Conservation (phyloP, 176 grass and related monocot species). For the Saccharum spontaneum region DNA sequence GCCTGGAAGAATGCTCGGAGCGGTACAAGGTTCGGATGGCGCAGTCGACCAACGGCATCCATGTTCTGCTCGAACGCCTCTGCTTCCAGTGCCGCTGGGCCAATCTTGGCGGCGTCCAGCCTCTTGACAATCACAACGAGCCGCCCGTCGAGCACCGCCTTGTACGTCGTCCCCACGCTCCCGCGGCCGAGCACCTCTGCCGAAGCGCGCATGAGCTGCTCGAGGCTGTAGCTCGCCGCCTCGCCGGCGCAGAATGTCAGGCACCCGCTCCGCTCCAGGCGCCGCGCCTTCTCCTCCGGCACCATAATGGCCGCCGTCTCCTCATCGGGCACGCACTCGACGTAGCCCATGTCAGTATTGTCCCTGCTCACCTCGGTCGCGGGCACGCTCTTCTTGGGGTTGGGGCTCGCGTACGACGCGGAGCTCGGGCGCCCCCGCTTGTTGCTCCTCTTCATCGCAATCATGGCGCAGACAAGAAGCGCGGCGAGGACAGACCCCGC, state of each 20-base stretch:
- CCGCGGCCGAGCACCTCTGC: constrained; percentile 92
- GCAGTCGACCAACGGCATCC: constrained; percentile 79
- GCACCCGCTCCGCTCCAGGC: constrained; percentile 80
- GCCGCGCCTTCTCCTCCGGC: constrained; percentile 78
- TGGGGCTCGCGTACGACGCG: constrained; percentile 40
- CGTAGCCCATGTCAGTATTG: constrained; percentile 35
- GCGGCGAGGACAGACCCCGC: constrained; percentile 33
- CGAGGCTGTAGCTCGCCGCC: constrained; percentile 63
- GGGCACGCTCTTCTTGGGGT: constrained; percentile 56
- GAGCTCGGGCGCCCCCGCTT: constrained; percentile 38
- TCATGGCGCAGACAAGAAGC: constrained; percentile 42
- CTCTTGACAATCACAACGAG: constrained; percentile 85
- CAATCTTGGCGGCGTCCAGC: constrained; percentile 73
- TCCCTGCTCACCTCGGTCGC: constrained; percentile 39
- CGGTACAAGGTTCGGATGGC: constrained; percentile 84
- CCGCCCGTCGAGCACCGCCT: constrained; percentile 70
- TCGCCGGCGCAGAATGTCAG: constrained; percentile 88
- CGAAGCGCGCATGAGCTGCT: constrained; percentile 94
- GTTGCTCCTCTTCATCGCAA: constrained; percentile 52
- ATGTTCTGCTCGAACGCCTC: constrained; percentile 92
- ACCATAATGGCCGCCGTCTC: constrained; percentile 66
- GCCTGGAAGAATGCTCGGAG: constrained; percentile 91
- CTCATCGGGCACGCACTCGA: constrained; percentile 56
- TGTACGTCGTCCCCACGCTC: constrained; percentile 87
- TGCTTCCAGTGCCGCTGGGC: constrained; percentile 41